Evolutionary conservation across 1,139 yeast species (phyloP).

Genomic region (Hanseniaspora sp.): DNA sequence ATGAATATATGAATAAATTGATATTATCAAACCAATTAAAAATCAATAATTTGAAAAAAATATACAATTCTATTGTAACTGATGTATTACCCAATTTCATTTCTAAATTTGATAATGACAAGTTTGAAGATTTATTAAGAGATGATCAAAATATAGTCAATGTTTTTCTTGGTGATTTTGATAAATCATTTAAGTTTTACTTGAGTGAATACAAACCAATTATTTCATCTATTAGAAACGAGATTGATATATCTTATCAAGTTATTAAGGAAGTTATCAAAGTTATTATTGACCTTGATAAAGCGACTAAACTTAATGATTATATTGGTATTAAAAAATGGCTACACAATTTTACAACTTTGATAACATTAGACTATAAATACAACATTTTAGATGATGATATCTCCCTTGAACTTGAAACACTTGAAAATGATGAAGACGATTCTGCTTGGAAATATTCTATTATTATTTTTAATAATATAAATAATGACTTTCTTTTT

Average conservation of each 20-base stretch:
- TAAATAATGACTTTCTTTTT: neutral
- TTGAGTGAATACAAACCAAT: neutral
- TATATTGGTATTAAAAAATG: neutral
- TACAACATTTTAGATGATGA: neutral
- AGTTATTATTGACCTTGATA: slow-evolving; percentile 4
- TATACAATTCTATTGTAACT: neutral
- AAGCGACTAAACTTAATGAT: neutral
- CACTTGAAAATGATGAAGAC: neutral
- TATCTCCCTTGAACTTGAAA: neutral
- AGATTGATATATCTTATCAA: neutral
- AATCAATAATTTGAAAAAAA: neutral
- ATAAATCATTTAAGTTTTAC: neutral
- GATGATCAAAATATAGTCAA: neutral
- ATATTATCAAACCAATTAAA: neutral
- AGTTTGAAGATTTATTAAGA: neutral
- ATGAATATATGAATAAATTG: neutral
- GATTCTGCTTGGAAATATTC: neutral
- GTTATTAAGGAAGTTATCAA: neutral
- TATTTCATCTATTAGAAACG: neutral
- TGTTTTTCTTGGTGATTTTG: neutral
- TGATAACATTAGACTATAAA: slow-evolving; percentile 8
- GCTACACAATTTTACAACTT: slow-evolving; percentile 10
- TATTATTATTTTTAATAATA: neutral
- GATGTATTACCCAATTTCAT: neutral
- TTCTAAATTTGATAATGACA: neutral